A percentile compares a stretch with the other conserved stretches of the same genome.
These are phyloP conservation scores for Metroxylon sagu DNA, from an alignment of 176 grass and related monocot species.

Conservation along the genomic window DNA sequence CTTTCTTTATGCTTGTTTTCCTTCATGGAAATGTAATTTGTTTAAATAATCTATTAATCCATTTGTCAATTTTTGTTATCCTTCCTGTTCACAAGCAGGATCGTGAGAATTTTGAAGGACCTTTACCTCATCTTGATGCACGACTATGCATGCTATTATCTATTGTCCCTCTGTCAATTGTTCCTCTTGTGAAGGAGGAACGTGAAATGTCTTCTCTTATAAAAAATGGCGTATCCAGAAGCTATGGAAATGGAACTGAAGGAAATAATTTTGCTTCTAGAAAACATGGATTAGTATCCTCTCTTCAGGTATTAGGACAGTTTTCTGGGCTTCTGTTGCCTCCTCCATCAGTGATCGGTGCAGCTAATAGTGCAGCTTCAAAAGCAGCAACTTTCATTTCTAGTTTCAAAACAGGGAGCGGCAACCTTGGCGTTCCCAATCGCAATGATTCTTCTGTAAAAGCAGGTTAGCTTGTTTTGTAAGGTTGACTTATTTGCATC, in stretches of 20 bases:
- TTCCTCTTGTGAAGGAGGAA: constrained; percentile 70
- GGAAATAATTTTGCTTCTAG: constrained; percentile 42
- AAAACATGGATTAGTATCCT: constrained; percentile 68
- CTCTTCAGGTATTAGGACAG: constrained; percentile 78
- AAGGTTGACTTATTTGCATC: not conserved
- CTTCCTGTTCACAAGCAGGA: constrained; percentile 32
- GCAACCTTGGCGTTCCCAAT: constrained; percentile 35
- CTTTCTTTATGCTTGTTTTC: constrained; percentile 5
- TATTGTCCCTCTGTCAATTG: constrained; percentile 69
- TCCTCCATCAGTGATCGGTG: constrained; percentile 67
- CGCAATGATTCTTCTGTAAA: constrained; percentile 39
- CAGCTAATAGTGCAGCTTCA: constrained; percentile 76
- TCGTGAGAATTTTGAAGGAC: constrained; percentile 79
- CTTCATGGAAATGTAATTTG: not conserved
- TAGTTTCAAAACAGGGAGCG: constrained; percentile 31
- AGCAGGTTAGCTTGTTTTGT: constrained; percentile 34
- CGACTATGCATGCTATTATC: constrained; percentile 82
- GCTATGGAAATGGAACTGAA: constrained; percentile 17
- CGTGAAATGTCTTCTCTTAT: constrained; percentile 10
- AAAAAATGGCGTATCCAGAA: not conserved
- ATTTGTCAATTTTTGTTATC: not conserved
- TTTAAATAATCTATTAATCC: not conserved
- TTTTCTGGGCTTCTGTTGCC: constrained; percentile 77
- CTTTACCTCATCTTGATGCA: constrained; percentile 72
- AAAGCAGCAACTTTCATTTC: constrained; percentile 71